Conservation (phyloP, 257 asterid species). For the Nemophila menziesii region DNA sequence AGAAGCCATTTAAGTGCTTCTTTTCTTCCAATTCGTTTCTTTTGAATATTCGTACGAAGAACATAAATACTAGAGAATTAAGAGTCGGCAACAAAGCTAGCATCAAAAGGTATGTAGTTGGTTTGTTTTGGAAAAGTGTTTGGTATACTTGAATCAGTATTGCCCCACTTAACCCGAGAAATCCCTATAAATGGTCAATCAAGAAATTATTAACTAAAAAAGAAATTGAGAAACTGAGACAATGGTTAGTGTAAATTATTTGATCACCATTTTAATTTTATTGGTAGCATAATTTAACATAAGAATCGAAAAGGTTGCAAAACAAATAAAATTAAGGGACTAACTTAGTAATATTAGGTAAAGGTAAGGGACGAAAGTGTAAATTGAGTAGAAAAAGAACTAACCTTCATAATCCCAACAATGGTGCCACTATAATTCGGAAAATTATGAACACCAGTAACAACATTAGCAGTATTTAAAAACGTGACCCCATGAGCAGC, state of each 20-base stretch:
- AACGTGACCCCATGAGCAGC: conserved; percentile 83
- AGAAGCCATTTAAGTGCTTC: conserved; percentile 53
- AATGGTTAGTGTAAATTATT: too few species aligned
- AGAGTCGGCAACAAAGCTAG: conserved; percentile 64
- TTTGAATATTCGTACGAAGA: conserved; percentile 41
- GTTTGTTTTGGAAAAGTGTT: conserved; percentile 43
- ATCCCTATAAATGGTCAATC: conserved; percentile 49
- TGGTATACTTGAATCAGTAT: conserved; percentile 72
- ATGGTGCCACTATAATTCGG: conserved; percentile 59
- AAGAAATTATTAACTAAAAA: neutral
- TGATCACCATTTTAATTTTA: neutral
- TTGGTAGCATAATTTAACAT: too few species aligned
- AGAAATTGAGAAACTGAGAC: neutral
- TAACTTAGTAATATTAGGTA: too few species aligned
- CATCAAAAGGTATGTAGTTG: conserved; percentile 52
- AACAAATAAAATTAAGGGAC: too few species aligned
- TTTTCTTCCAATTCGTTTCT: conserved; percentile 57
- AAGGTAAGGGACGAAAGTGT: too few species aligned
- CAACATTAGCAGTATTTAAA: conserved; percentile 79
- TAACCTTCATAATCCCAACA: conserved; percentile 92
- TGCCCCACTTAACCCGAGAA: conserved; percentile 93
- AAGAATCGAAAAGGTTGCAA: too few species aligned
- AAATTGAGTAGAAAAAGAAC: neutral
- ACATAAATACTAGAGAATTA: conserved; percentile 55
- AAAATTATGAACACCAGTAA: conserved; percentile 70